Evolutionary conservation across 2,329 filamentous ascomycete genomes (phyloP).

Genomic region (Penicillium sp.): DNA sequence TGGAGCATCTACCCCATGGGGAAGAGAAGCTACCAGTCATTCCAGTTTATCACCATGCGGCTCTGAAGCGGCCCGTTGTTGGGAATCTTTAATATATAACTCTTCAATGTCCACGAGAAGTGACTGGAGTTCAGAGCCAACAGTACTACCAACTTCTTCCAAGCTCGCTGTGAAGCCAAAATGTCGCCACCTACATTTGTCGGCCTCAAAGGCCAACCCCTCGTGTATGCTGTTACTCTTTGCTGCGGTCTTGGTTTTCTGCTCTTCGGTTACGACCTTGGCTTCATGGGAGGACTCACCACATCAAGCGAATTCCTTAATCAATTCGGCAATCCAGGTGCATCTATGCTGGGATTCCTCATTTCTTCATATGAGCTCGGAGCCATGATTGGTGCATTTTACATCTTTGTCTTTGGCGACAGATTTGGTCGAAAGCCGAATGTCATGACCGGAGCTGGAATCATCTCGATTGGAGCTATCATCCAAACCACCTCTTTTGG

Average conservation of each 20-base stretch:
- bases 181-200: conserved; percentile 11
- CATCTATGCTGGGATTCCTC: conserved; percentile 30
- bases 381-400: conserved; percentile 33
- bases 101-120: too few species aligned
- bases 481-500: conserved; percentile 27
- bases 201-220: conserved; percentile 22
- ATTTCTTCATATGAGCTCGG: conserved; percentile 33
- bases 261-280: conserved; percentile 50
- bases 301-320: conserved; percentile 12
- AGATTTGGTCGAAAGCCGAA: conserved; percentile 48
- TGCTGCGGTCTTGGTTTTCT: conserved; percentile 44
- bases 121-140: too few species aligned
- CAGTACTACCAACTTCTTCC: too few species aligned
- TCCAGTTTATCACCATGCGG: too few species aligned
- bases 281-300: conserved; percentile 35
- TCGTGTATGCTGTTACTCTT: conserved; percentile 30
- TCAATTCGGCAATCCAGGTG: conserved; percentile 25
- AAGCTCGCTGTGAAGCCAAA: too few species aligned
- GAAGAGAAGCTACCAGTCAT: too few species aligned
- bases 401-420: conserved; percentile 44
- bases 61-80: too few species aligned
- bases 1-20: too few species aligned
- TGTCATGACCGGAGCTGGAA: conserved; percentile 44
- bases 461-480: conserved; percentile 30
- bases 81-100: too few species aligned